phyloP scores from a whole-genome alignment of 176 grass and related monocot genomes.

The Chloris gayana region DNA sequence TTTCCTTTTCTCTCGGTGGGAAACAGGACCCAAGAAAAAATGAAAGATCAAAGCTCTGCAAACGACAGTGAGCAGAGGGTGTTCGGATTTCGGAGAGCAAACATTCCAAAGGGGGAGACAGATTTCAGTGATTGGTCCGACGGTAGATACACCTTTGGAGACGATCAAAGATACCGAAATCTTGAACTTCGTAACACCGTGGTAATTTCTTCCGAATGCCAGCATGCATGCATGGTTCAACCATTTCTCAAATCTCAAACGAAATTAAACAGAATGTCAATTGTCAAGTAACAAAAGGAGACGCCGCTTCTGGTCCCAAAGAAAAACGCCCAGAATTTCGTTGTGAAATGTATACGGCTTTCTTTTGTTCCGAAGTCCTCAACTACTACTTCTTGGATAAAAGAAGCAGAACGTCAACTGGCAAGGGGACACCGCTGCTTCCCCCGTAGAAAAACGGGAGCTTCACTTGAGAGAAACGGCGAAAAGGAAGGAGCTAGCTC shows the following conservation, averaged over 20 bases:
- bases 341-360: no score
- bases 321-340: neutral
- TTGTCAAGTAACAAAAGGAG: neutral
- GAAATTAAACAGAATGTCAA: neutral
- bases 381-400: neutral
- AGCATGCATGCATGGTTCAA: neutral
- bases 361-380: no score
- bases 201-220: no score
- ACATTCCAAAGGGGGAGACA: neutral
- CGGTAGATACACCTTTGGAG: neutral
- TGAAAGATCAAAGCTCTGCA: neutral
- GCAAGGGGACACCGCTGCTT: neutral
- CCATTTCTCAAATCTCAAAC: neutral
- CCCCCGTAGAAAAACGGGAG: no score
- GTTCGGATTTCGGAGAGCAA: neutral
- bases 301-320: neutral
- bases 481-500: no score
- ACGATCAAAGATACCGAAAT: neutral
- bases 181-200: neutral
- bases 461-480: neutral
- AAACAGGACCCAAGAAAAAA: neutral
- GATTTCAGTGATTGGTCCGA: neutral
- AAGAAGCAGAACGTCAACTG: neutral
- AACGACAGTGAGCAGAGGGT: neutral
- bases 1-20: no score